Evolutionary conservation across 2,329 filamentous ascomycete genomes (phyloP).

Genomic region (Helminthosporium solani): DNA sequence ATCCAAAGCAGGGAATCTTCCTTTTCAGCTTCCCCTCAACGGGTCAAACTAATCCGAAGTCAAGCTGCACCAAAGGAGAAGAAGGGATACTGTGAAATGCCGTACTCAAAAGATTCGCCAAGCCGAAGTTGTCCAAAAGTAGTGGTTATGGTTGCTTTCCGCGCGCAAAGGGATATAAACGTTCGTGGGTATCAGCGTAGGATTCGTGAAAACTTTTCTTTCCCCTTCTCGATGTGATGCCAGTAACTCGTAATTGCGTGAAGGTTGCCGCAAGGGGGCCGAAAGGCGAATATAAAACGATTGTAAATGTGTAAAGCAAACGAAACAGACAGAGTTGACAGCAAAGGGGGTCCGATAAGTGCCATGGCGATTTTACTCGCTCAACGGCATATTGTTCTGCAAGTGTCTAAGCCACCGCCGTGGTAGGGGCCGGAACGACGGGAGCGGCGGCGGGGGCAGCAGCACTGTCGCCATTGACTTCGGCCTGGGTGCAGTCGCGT

Average conservation of each 20-base stretch:
- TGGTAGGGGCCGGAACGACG: constrained; percentile 43
- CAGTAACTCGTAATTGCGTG: constrained; percentile 41
- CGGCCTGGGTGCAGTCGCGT: constrained; percentile 84
- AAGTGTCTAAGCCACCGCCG: constrained; percentile 38
- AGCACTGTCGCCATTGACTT: constrained; percentile 48
- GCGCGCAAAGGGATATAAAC: constrained; percentile 39
- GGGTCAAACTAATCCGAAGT: constrained; percentile 5
- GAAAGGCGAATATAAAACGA: constrained; percentile 31
- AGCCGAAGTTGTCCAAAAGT: constrained; percentile 35
- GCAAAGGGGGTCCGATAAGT: constrained; percentile 6
- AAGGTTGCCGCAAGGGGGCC: constrained; percentile 38
- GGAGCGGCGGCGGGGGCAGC: constrained; percentile 29
- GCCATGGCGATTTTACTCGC: constrained; percentile 24
- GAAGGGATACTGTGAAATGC: constrained; percentile 18
- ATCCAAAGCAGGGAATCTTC: constrained; percentile 25
- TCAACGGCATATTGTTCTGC: neutral
- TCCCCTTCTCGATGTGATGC: constrained; percentile 29
- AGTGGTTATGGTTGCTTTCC: constrained; percentile 39
- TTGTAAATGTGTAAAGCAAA: constrained; percentile 24
- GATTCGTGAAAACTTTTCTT: constrained; percentile 44
- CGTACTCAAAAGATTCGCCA: constrained; percentile 34
- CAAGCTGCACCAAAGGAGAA: constrained; percentile 9
- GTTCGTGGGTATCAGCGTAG: constrained; percentile 49
- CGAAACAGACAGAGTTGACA: constrained; percentile 6
- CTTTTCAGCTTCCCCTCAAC: neutral